Conservation (phyloP, 768 basidiomycete species). For the Mycena floridula region DNA sequence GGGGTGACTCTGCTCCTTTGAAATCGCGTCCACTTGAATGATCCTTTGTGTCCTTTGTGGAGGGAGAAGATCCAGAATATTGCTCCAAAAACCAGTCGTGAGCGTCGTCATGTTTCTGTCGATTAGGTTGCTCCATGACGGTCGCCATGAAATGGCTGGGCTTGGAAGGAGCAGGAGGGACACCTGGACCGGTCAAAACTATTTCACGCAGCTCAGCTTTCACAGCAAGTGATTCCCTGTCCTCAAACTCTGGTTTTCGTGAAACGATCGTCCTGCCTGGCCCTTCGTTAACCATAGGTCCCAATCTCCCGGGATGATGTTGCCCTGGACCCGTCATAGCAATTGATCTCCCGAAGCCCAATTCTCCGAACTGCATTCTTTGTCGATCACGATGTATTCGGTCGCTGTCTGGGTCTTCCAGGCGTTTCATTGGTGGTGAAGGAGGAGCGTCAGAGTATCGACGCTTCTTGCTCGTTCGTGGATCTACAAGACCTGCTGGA, state of each 20-base stretch:
- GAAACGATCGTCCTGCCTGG: constrained; percentile 40
- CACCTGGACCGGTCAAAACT: background rate
- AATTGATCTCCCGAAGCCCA: background rate
- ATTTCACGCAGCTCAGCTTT: no score
- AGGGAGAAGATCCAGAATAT: no score
- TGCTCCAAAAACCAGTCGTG: constrained; percentile 60
- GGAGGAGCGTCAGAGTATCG: constrained; percentile 35
- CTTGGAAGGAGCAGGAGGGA: background rate
- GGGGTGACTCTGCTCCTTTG: no score
- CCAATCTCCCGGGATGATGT: background rate
- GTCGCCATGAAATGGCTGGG: constrained; percentile 1
- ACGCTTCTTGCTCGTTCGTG: constrained; percentile 30
- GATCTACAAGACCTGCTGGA: constrained; percentile 2
- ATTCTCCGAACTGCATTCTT: constrained; percentile 2
- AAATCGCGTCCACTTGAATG: no score
- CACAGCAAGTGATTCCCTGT: constrained; percentile 1
- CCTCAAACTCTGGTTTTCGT: constrained; percentile 32
- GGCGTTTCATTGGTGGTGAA: constrained; percentile 2
- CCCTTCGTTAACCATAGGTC: background rate
- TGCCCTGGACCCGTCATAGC: background rate
- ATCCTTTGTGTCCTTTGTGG: no score
- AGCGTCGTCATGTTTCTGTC: constrained; percentile 39
- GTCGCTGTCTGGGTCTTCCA: background rate
- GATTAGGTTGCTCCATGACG: constrained; percentile 2
- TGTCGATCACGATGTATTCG: background rate